These are phyloP conservation scores for Claviceps sp. DNA, from an alignment of 2,329 filamentous ascomycete genomes.

Conservation along the genomic window DNA sequence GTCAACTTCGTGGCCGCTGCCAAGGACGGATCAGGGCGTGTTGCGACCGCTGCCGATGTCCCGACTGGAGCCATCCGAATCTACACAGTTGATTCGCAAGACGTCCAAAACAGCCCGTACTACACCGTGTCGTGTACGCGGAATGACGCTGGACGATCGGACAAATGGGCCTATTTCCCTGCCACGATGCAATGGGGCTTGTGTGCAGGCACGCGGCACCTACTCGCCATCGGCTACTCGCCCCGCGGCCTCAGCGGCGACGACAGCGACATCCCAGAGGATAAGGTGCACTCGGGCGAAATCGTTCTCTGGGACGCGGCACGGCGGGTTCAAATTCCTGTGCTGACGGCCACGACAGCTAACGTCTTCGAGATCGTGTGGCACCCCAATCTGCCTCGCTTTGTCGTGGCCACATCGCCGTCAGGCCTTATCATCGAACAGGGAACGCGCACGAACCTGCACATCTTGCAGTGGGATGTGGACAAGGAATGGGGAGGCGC, in stretches of 20 bases:
- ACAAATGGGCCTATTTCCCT: conserved; percentile 49
- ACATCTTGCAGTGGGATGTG: conserved; percentile 31
- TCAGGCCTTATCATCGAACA: conserved; percentile 30
- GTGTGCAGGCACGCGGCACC: conserved; percentile 28
- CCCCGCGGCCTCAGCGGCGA: conserved; percentile 39
- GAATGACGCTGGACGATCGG: conserved; percentile 19
- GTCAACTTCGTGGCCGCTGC: conserved; percentile 51
- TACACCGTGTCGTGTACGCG: conserved; percentile 28
- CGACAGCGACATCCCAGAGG: conserved; percentile 44
- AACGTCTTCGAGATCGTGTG: conserved; percentile 54
- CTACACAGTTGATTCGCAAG: conserved; percentile 30
- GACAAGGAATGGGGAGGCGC: conserved; percentile 13
- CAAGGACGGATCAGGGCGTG: conserved; percentile 30
- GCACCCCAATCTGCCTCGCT: conserved; percentile 41
- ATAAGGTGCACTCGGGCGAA: conserved; percentile 44
- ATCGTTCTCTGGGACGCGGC: conserved; percentile 45
- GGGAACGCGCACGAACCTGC: conserved; percentile 40
- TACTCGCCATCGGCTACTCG: conserved; percentile 50
- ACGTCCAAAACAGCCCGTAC: conserved; percentile 24
- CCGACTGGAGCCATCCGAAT: conserved; percentile 40
- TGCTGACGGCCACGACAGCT: conserved; percentile 37
- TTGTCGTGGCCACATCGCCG: conserved; percentile 45
- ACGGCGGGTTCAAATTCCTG: conserved; percentile 27
- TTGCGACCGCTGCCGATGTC: conserved; percentile 48
- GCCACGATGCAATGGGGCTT: conserved; percentile 51